phyloP scores from a whole-genome alignment of 352 stramenopile species.

The Globisporangium cederbergense region DNA sequence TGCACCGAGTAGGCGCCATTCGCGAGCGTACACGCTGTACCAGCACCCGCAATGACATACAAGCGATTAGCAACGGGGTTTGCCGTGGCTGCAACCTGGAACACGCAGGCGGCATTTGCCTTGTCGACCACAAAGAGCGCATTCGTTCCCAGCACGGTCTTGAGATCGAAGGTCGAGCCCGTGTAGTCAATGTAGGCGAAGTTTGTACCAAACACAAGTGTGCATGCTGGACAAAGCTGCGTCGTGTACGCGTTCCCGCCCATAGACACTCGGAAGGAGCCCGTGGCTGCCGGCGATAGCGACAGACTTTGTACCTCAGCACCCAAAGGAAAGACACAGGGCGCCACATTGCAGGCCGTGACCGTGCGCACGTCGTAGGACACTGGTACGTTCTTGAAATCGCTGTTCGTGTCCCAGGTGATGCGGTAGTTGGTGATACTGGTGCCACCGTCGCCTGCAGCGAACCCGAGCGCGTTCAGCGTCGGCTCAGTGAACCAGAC shows the following conservation, averaged over 20 bases:
- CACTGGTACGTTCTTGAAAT: constrained; percentile 34
- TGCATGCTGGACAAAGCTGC: constrained; percentile 33
- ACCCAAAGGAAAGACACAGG: constrained; percentile 90
- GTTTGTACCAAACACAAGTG: constrained; percentile 34
- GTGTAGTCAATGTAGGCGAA: constrained; percentile 62
- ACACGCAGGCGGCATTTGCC: constrained; percentile 39
- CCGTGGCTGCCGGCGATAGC: constrained; percentile 57
- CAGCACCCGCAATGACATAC: constrained; percentile 30
- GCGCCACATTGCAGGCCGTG: constrained; percentile 27
- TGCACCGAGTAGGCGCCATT: constrained; percentile 49
- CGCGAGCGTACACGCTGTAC: constrained; percentile 29
- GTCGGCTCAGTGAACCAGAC: constrained; percentile 70
- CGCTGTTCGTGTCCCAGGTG: constrained; percentile 44
- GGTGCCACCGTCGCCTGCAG: constrained; percentile 42
- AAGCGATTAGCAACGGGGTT: constrained; percentile 33
- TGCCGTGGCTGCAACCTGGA: constrained; percentile 43
- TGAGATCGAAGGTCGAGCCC: constrained; percentile 53
- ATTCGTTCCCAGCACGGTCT: constrained; percentile 63
- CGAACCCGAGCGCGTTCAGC: constrained; percentile 64
- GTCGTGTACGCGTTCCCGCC: constrained; percentile 34
- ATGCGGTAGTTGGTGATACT: constrained; percentile 66
- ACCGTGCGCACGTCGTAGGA: constrained; percentile 60
- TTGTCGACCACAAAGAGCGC: constrained; percentile 68
- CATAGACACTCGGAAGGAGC: constrained; percentile 72
- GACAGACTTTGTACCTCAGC: constrained; percentile 89